These are phyloP conservation scores for Pleurotus cornucopiae DNA, from an alignment of 768 basidiomycete species.

Conservation along the genomic window DNA sequence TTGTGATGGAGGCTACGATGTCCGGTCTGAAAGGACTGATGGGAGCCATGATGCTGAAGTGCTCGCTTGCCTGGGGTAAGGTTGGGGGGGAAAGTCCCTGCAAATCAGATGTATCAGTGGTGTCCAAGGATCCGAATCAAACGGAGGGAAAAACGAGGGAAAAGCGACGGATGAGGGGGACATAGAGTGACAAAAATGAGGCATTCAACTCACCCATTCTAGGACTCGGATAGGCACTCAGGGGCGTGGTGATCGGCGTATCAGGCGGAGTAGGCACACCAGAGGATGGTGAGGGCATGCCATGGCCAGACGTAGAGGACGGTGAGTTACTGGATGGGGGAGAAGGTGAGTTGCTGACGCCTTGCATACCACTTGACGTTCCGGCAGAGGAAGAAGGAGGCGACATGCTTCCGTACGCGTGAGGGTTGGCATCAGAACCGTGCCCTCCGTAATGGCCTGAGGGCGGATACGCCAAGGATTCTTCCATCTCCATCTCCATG, in stretches of 20 bases:
- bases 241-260: conserved; percentile 48
- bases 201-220: conserved; percentile 13
- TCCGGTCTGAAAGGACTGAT: neutral
- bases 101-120: neutral
- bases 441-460: neutral
- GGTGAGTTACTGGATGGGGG: conserved; percentile 16
- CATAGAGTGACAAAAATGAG: too few species aligned
- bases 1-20: conserved; percentile 4
- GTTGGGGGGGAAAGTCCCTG: neutral
- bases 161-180: too few species aligned
- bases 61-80: conserved; percentile 5
- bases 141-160: neutral
- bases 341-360: conserved; percentile 14
- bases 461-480: conserved; percentile 24
- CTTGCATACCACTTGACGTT: neutral
- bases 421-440: conserved; percentile 6
- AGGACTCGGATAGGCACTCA: conserved; percentile 39
- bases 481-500: conserved; percentile 78
- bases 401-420: conserved; percentile 3
- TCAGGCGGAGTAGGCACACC: conserved; percentile 42
- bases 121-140: neutral
- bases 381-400: conserved; percentile 1
- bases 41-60: conserved; percentile 3
- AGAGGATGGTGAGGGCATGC: conserved; percentile 30
- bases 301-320: conserved; percentile 1